phyloP scores from a whole-genome alignment of 306 rosid genomes.

The Begonia fuchsioides region DNA sequence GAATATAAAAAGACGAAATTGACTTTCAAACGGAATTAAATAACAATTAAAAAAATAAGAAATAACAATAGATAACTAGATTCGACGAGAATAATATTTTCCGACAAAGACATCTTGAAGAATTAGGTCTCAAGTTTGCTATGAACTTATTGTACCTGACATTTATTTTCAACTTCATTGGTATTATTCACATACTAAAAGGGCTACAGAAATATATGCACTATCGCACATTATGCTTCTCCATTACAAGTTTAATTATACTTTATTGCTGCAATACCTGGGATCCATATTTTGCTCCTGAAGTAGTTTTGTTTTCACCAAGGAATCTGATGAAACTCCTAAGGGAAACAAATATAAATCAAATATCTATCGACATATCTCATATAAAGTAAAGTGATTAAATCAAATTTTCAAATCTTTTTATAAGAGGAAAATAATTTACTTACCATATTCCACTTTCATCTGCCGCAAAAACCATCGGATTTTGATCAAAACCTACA shows the following conservation, averaged over 20 bases:
- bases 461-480: slow-evolving; percentile 81
- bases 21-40: no score
- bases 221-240: not conserved
- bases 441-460: slow-evolving; percentile 80
- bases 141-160: no score
- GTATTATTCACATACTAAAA: not conserved
- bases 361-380: not conserved
- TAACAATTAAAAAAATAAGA: no score
- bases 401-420: not conserved
- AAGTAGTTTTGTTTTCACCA: slow-evolving; percentile 56
- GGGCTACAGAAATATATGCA: not conserved
- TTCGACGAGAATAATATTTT: no score
- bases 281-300: slow-evolving; percentile 61
- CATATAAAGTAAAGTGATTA: not conserved
- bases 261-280: slow-evolving; percentile 31
- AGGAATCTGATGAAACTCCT: slow-evolving; percentile 83
- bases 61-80: no score
- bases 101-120: no score
- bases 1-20: no score
- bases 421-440: slow-evolving; percentile 1
- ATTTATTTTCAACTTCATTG: not conserved
- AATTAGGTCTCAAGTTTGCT: no score
- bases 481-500: slow-evolving; percentile 81
- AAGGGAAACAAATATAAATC: not conserved
- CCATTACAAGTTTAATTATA: not conserved